A percentile compares a stretch with the other conserved stretches of the same genome.
Evolutionary conservation across 208 protist species (phyloP).

Genomic region (Trichomonas tenax): DNA sequence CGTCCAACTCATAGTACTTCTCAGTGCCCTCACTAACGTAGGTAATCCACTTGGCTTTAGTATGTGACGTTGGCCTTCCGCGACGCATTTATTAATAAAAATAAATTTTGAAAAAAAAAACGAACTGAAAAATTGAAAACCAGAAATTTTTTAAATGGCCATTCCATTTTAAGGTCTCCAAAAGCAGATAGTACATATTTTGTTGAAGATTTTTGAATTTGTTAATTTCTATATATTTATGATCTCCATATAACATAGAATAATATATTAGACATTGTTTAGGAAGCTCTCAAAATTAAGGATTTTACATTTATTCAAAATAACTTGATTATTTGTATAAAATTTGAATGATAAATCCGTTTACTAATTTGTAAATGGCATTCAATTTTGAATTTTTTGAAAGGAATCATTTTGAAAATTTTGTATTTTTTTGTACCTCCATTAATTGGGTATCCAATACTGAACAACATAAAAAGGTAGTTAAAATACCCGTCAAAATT

Average conservation of each 20-base stretch:
- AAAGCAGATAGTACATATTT: not conserved
- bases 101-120: not conserved
- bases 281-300: not conserved
- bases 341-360: not conserved
- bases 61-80: not conserved
- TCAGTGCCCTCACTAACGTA: not conserved
- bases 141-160: not conserved
- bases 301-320: not conserved
- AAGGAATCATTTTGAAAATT: not conserved
- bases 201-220: not conserved
- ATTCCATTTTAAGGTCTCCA: not conserved
- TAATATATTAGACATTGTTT: too few relatives aligned
- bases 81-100: not conserved
- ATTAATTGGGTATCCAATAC: too few relatives aligned
- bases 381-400: not conserved
- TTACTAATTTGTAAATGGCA: not conserved
- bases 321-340: not conserved
- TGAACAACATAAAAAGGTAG: too few relatives aligned
- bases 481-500: too few relatives aligned
- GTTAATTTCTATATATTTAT: not conserved
- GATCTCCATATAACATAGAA: too few relatives aligned
- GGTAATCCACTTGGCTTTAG: not conserved
- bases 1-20: not conserved
- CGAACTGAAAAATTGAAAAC: not conserved
- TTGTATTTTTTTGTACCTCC: too few relatives aligned